These are phyloP conservation scores for Cryomyces minteri DNA, from an alignment of 495 filamentous ascomycete genomes.

Conservation along the genomic window DNA sequence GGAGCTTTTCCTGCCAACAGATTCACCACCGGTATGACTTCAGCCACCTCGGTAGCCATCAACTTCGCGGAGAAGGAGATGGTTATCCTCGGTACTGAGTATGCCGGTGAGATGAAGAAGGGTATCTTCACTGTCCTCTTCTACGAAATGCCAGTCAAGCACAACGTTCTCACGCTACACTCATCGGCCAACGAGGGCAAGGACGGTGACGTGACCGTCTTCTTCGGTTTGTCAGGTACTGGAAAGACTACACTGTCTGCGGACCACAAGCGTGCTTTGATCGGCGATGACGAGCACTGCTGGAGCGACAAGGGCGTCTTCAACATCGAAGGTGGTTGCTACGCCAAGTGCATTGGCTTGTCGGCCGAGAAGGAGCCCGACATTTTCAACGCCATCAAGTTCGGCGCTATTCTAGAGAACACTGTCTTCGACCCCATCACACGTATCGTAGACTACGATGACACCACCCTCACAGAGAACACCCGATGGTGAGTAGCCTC, in stretches of 20 bases:
- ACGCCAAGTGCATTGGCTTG: conserved; percentile 96
- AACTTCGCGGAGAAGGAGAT: conserved; percentile 86
- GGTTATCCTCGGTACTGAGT: conserved; percentile 98
- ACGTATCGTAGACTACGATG: conserved; percentile 86
- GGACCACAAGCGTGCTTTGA: conserved; percentile 87
- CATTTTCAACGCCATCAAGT: conserved; percentile 91
- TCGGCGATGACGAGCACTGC: conserved; percentile 99
- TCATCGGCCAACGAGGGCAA: conserved; percentile 84
- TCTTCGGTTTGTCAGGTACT: conserved; percentile 97
- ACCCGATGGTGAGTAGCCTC: conserved; percentile 49
- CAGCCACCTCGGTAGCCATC: conserved; percentile 69
- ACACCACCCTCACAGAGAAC: conserved; percentile 90
- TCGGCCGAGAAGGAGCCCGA: conserved; percentile 97
- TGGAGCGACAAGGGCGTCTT: conserved; percentile 94
- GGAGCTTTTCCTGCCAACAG: conserved; percentile 97
- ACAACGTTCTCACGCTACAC: conserved; percentile 95
- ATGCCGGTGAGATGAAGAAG: conserved; percentile 99
- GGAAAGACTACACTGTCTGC: conserved; percentile 98
- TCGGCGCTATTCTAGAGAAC: conserved; percentile 95
- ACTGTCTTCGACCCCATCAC: conserved; percentile 88
- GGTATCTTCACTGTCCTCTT: conserved; percentile 98
- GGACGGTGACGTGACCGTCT: conserved; percentile 84
- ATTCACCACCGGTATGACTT: conserved; percentile 97
- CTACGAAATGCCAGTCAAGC: conserved; percentile 99
- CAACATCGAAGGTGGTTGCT: conserved; percentile 99